Base-by-base conservation (phyloP, 345 rosid genomes). In the Aquilaria malaccensis region DNA sequence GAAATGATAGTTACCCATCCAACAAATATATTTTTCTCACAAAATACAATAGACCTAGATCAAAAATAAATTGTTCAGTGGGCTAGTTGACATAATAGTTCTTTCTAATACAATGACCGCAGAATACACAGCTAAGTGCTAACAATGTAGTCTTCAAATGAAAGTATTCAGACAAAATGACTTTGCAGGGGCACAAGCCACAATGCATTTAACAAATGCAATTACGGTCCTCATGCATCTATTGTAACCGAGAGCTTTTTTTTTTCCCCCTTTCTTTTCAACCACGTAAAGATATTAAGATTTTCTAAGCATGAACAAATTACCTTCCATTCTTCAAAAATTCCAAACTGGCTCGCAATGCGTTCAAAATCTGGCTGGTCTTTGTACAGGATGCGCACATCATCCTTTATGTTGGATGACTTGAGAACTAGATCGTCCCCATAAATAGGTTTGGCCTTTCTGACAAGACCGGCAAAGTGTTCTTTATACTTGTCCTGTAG, bases 321-420 rank as follows among this genome's bases (percentile, higher is more conserved):
- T 76, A 88, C 97, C 96, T 95, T 95, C 99, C 99, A 95, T 70
- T 95, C 99, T 63, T 81, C 80, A 68, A 95, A 95, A 59, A 95
- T 73, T 58, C 99, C 99, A 78, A 95, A 91, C 65, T 91, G 87
- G 49, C 66, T 78, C 29, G 97, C 96, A 62, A 91, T 79, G 67
- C 31, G 74, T 74, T 85, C 89, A 76, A 91, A 95, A 60, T 91
- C 94, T 46, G 69, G 58, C 65, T 91, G 91, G 67, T 91, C 87
- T 59, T 63, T 67, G 76, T 95, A 95, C 58, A 49, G 79, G 69
- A 91, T 74, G 64, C 89, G 83, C 53, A 91, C 89, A 68, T 91
- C 97, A 50, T 85, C 85, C 59, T 69, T 74, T 33, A 80, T 74
- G 63, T 86, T 86, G 63, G 70, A 63, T 45, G 81, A 88, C 77